Evolutionary conservation across 371 early-diverging fungal species (phyloP).

Genomic region (Mortierella sp.): DNA sequence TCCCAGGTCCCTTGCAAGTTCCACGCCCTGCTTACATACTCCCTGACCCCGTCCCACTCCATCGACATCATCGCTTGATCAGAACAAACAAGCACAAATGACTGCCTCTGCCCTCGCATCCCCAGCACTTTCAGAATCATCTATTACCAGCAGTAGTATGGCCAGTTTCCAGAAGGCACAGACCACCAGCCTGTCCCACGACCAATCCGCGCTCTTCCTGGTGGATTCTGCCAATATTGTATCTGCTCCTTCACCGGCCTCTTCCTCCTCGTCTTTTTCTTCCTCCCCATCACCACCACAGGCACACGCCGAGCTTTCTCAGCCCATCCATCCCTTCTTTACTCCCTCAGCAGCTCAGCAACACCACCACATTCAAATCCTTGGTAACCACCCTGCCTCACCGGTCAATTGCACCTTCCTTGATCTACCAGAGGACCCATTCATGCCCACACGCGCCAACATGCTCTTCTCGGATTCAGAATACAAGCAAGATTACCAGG

Average conservation of each 20-base stretch:
- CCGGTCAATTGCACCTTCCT: slow-evolving; percentile 45
- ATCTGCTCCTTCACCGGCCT: slow-evolving; percentile 11
- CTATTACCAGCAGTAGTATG: slow-evolving; percentile 10
- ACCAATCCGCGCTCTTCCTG: slow-evolving; percentile 10
- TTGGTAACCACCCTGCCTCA: slow-evolving; percentile 48
- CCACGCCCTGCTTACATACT: neutral
- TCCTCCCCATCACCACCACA: slow-evolving; percentile 21
- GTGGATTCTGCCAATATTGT: slow-evolving; percentile 7
- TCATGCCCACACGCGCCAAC: slow-evolving; percentile 48
- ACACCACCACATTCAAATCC: slow-evolving; percentile 50
- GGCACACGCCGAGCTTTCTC: too few relatives aligned
- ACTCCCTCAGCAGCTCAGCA: slow-evolving; percentile 18
- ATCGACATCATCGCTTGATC: too few relatives aligned
- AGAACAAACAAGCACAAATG: slow-evolving; percentile 24
- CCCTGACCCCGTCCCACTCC: too few relatives aligned
- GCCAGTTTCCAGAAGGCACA: slow-evolving; percentile 43
- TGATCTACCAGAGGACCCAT: slow-evolving; percentile 46
- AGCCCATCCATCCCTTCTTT: slow-evolving; percentile 22
- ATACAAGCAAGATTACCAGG: slow-evolving; percentile 37
- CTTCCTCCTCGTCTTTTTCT: slow-evolving; percentile 13
- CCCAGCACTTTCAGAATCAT: slow-evolving; percentile 38
- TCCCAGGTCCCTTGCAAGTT: too few relatives aligned
- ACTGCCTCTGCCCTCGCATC: slow-evolving; percentile 50
- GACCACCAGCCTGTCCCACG: slow-evolving; percentile 42
- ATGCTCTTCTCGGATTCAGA: slow-evolving; percentile 37